These are phyloP conservation scores for Tolypocladium tropicale DNA, from an alignment of 2,329 filamentous ascomycete genomes.

Conservation along the genomic window DNA sequence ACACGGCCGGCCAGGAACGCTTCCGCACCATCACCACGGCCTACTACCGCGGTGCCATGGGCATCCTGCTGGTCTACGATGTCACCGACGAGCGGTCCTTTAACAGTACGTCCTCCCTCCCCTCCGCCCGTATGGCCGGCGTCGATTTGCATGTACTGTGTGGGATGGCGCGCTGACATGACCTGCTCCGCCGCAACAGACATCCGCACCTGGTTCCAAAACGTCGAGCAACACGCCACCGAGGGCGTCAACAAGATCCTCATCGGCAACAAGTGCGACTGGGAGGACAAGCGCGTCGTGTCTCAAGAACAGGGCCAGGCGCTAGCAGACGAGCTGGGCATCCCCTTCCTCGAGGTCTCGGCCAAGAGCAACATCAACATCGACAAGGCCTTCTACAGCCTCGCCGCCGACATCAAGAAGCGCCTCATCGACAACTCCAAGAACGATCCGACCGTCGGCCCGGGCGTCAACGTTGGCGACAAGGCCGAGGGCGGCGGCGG, in stretches of 20 bases:
- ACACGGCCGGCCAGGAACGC: slow-evolving; percentile 94
- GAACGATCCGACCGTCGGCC: slow-evolving; percentile 50
- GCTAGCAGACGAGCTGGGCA: slow-evolving; percentile 89
- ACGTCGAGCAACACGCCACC: slow-evolving; percentile 95
- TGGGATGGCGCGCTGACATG: neutral
- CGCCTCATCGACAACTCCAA: slow-evolving; percentile 86
- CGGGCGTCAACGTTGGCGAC: slow-evolving; percentile 60
- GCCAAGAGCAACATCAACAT: slow-evolving; percentile 99
- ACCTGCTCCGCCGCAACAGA: slow-evolving; percentile 45
- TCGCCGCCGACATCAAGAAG: slow-evolving; percentile 97
- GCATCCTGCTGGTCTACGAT: slow-evolving; percentile 94
- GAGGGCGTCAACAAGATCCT: slow-evolving; percentile 99
- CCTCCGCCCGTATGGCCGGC: neutral
- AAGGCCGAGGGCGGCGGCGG: slow-evolving; percentile 46
- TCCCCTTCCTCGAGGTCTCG: slow-evolving; percentile 96
- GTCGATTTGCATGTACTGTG: neutral
- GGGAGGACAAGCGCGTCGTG: slow-evolving; percentile 96
- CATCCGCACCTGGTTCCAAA: slow-evolving; percentile 98
- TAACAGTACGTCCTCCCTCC: slow-evolving; percentile 57
- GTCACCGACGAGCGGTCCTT: slow-evolving; percentile 95
- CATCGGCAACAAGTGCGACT: slow-evolving; percentile 99
- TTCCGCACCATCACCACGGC: slow-evolving; percentile 98
- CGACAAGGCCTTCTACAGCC: slow-evolving; percentile 93
- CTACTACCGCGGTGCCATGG: slow-evolving; percentile 98
- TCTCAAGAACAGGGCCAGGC: slow-evolving; percentile 88